Conservation (phyloP, 78 protist genomes). For the Guillardia theta region DNA sequence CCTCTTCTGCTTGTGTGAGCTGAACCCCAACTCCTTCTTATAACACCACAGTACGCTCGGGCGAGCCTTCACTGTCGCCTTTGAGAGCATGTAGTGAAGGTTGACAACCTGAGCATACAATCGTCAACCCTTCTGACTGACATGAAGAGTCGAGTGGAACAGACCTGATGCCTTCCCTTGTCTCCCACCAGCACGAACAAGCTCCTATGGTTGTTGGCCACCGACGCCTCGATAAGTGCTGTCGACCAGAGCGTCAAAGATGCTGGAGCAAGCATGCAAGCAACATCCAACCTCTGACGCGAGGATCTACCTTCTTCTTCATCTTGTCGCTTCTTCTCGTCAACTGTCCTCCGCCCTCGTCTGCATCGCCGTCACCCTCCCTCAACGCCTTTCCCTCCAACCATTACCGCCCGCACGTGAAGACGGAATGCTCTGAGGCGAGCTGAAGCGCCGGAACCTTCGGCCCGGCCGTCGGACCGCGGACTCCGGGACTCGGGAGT, state of each 20-base stretch:
- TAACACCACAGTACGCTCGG: conserved; percentile 98
- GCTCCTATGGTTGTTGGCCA: conserved; percentile 76
- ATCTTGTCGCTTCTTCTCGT: neutral
- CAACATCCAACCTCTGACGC: conserved; percentile 57
- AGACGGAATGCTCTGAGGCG: no score
- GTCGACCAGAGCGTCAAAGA: neutral
- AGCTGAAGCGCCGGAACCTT: no score
- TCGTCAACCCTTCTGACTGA: neutral
- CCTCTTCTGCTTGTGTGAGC: conserved; percentile 58
- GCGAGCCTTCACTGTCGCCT: conserved; percentile 75
- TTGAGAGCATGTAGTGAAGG: conserved; percentile 92
- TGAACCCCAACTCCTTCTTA: conserved; percentile 78
- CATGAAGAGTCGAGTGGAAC: conserved; percentile 17
- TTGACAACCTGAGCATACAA: conserved; percentile 78
- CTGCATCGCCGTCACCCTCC: no score
- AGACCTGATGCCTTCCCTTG: conserved; percentile 81
- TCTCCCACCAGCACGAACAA: conserved; percentile 96
- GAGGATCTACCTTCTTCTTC: conserved; percentile 84
- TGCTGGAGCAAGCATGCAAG: neutral
- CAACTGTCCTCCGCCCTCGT: neutral
- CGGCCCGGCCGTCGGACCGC: no score
- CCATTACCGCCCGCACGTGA: no score
- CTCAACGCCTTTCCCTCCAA: no score
- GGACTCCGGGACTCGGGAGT: no score
- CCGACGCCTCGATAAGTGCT: conserved; percentile 87